Conservation (phyloP, 352 stramenopile species). For the Pythium rishiriense region DNA sequence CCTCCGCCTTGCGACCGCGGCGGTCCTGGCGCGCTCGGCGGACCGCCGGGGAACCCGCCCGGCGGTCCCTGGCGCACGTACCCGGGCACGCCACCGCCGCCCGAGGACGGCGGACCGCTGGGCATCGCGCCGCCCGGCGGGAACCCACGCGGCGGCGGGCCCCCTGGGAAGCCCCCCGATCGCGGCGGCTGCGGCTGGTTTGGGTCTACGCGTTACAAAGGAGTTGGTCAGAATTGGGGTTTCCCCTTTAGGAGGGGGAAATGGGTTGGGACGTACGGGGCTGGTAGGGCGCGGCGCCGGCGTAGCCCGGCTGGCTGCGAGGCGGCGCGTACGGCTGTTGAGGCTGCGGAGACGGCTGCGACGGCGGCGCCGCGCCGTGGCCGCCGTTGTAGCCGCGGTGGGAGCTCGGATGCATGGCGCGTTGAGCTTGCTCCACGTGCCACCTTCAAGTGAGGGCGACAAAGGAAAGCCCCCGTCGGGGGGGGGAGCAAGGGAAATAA, state of each 20-base stretch:
- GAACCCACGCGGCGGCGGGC: conserved; percentile 5
- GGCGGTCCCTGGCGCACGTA: conserved; percentile 19
- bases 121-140: conserved; percentile 11
- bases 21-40: conserved; percentile 16
- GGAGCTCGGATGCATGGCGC: conserved; percentile 21
- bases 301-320: conserved; percentile 17
- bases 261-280: neutral
- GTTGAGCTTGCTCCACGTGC: conserved; percentile 9
- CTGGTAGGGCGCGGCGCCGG: neutral
- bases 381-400: conserved; percentile 18
- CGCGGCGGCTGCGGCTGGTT: conserved; percentile 19
- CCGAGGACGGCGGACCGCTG: conserved; percentile 21
- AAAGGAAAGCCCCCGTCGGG: neutral
- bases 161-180: conserved; percentile 14
- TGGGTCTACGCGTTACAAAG: conserved; percentile 10
- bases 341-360: conserved; percentile 9
- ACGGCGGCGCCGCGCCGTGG: neutral
- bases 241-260: no score
- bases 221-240: neutral
- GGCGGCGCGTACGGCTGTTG: conserved; percentile 13
- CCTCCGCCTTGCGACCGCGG: conserved; percentile 28
- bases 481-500: neutral
- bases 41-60: conserved; percentile 26
- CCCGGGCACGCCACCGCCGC: conserved; percentile 13
- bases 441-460: neutral